These are phyloP conservation scores for Phytophthora hibernalis DNA, from an alignment of 352 stramenopile species.

Conservation along the genomic window DNA sequence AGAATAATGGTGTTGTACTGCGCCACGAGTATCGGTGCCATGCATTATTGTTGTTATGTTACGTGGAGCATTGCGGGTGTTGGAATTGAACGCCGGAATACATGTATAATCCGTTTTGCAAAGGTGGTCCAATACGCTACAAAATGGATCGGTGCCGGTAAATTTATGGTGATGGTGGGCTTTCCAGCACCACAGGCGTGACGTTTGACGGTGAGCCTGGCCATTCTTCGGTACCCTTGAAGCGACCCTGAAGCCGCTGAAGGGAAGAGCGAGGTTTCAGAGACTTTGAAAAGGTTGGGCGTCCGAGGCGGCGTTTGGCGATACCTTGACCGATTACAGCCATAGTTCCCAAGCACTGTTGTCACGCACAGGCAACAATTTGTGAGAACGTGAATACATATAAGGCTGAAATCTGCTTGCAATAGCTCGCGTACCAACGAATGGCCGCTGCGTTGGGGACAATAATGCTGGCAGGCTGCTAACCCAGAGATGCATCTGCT, in stretches of 20 bases:
- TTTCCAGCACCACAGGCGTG: constrained; percentile 3
- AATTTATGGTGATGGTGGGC: constrained; percentile 25
- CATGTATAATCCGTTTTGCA: too few relatives aligned
- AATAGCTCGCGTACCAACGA: constrained; percentile 58
- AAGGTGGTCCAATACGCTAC: neutral
- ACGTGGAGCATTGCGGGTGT: too few relatives aligned
- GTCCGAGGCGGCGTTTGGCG: constrained; percentile 64
- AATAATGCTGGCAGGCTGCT: constrained; percentile 64
- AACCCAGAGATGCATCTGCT: constrained; percentile 60
- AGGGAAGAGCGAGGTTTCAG: constrained; percentile 70
- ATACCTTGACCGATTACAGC: constrained; percentile 61
- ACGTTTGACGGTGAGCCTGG: constrained; percentile 58
- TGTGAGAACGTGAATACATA: constrained; percentile 10
- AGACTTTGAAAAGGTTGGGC: constrained; percentile 69
- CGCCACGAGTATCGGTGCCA: too few relatives aligned
- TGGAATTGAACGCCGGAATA: too few relatives aligned
- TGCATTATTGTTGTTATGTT: too few relatives aligned
- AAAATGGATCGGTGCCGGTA: neutral
- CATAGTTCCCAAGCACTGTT: constrained; percentile 77
- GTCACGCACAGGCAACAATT: constrained; percentile 4
- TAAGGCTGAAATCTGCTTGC: neutral
- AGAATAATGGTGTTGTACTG: too few relatives aligned
- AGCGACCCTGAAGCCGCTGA: constrained; percentile 72
- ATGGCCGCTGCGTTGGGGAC: constrained; percentile 66
- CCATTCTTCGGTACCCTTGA: constrained; percentile 65